Evolutionary conservation across 306 rosid genomes (phyloP), one percentile per base, ranked within the genome.

Genomic region (Cucumis hystrix): DNA sequence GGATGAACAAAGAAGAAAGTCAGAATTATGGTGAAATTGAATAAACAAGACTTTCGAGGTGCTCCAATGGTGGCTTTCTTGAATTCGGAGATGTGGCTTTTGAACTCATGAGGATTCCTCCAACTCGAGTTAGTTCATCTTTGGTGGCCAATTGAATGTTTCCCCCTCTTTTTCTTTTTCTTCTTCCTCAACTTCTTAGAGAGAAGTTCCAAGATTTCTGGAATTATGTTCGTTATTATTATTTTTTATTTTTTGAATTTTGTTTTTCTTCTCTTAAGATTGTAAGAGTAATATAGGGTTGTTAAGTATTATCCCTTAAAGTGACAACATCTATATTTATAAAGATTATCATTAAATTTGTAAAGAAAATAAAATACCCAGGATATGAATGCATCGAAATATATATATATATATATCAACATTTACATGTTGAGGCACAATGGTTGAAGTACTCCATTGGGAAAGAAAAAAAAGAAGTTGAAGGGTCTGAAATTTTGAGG

Each of bases 11-110:
- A 62, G 59, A 13, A 45, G 54, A 76, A 77, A n/a, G 79, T 77
- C 43, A 77, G 79, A 45, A 63, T 77, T 10, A 77, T 8, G 30
- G 72, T 77, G 71, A 77, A 77, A 67, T 28, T 77, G 49, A 77
- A 73, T 30, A 77, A 62, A 47, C 18, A 77, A 61, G 70, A 77
- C 71, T 77, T 14, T 59, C 79, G 59, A 77, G 57, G 49, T 77
- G 79, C 71, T 59, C 59, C 23, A 16, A 77, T 23, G 79, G 73
- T 14, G 79, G 79, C 20, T 28, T 63, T 30, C 58, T 77, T 11
- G 73, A 77, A 10, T n/a, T 77, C 12, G 17, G 69, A 47, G 79
- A 77, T 63, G 60, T 62, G n/a, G 79, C 79, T 12, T 40, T 30
- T 41, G 79, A 77, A 33, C 79, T 77, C 43, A 41, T 43, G 28